Evolutionary conservation across 2,329 filamentous ascomycete genomes (phyloP).

Genomic region (Ophiostoma piceae): DNA sequence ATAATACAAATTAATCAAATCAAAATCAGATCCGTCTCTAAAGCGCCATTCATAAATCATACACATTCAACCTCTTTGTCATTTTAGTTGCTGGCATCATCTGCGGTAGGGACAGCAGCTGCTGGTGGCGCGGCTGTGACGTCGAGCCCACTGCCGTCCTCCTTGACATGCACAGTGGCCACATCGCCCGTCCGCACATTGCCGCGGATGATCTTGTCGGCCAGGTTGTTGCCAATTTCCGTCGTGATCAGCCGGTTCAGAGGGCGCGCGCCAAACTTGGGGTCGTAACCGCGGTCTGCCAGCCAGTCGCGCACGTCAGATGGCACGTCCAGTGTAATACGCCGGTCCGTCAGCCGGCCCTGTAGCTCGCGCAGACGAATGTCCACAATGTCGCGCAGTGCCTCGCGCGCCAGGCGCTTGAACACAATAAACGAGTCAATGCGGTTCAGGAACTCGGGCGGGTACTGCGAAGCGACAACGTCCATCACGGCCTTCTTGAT

Average conservation of each 20-base stretch:
- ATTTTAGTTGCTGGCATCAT: background rate
- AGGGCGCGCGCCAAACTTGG: constrained; percentile 83
- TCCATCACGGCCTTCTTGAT: constrained; percentile 82
- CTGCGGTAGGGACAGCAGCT: too few relatives aligned
- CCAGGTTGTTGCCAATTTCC: constrained; percentile 81
- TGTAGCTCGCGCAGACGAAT: constrained; percentile 85
- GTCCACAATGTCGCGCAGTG: constrained; percentile 87
- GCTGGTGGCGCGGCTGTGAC: constrained; percentile 34
- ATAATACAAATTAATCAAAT: background rate
- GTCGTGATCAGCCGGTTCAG: constrained; percentile 86
- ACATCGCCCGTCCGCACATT: constrained; percentile 69
- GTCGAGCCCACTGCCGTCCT: constrained; percentile 54
- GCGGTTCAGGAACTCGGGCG: constrained; percentile 93
- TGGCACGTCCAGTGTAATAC: constrained; percentile 70
- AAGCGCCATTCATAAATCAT: background rate
- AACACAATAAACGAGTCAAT: constrained; percentile 97
- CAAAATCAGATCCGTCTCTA: background rate
- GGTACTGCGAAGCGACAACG: constrained; percentile 67
- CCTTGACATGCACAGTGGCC: constrained; percentile 64
- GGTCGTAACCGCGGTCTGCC: constrained; percentile 83
- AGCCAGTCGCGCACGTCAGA: constrained; percentile 77
- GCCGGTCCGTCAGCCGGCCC: constrained; percentile 71
- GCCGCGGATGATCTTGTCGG: constrained; percentile 87
- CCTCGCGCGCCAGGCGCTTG: constrained; percentile 71
- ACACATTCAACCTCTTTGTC: background rate